These are phyloP conservation scores for Ceratorhiza oryzae-sativae DNA, from an alignment of 1,284 basidiomycete genomes.

Conservation along the genomic window DNA sequence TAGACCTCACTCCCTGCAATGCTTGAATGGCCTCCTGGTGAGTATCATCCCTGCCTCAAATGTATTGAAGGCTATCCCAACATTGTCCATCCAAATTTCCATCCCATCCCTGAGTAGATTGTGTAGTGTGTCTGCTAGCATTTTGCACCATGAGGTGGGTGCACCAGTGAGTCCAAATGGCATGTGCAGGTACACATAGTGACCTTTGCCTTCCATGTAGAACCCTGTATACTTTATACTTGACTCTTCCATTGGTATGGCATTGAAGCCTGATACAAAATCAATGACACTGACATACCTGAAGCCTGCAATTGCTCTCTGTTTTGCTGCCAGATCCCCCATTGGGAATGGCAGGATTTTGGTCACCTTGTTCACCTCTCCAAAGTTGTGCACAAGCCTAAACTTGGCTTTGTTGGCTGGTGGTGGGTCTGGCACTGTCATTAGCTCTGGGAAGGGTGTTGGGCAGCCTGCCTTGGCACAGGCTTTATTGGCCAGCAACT, in stretches of 20 bases:
- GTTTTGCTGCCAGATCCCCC: slow-evolving; percentile 52
- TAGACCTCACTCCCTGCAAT: slow-evolving; percentile 44
- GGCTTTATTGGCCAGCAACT: slow-evolving; percentile 48
- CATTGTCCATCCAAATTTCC: slow-evolving; percentile 54
- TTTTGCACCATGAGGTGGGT: slow-evolving; percentile 53
- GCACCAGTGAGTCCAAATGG: slow-evolving; percentile 56
- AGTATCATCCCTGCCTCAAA: slow-evolving; percentile 47
- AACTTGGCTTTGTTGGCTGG: slow-evolving; percentile 46
- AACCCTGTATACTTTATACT: slow-evolving; percentile 52
- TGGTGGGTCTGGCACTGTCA: not conserved
- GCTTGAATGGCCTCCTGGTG: slow-evolving; percentile 42
- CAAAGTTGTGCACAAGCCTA: slow-evolving; percentile 52
- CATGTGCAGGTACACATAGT: slow-evolving; percentile 52
- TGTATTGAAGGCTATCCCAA: slow-evolving; percentile 48
- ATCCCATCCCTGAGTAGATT: slow-evolving; percentile 55
- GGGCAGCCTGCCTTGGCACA: slow-evolving; percentile 47
- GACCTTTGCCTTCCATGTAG: slow-evolving; percentile 54
- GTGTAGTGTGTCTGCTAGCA: slow-evolving; percentile 52
- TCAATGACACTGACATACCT: slow-evolving; percentile 50
- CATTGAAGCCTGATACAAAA: slow-evolving; percentile 54
- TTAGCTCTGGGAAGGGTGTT: not conserved
- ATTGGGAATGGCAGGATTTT: slow-evolving; percentile 51
- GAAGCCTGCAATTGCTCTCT: slow-evolving; percentile 50
- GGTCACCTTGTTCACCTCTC: slow-evolving; percentile 51
- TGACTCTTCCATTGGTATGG: slow-evolving; percentile 46